Base-by-base conservation (phyloP, 1,284 basidiomycete species). In the Irpex rosettiformis region DNA sequence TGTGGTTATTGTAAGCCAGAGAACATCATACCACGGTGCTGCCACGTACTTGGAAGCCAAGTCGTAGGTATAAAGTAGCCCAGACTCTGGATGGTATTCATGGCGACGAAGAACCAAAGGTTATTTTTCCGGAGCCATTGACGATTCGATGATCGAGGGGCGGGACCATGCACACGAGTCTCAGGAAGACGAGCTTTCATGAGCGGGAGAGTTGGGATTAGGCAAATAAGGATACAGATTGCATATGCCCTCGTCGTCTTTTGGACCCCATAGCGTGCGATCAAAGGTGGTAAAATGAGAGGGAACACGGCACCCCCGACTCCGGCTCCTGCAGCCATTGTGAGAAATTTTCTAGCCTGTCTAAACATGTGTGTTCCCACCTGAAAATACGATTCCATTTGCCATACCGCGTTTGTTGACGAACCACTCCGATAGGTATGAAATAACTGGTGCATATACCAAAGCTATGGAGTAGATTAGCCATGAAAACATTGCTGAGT, bases 401-500 rank as follows among this genome's bases (percentile, higher is more conserved):
- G 77, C 77, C 10, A 75, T 62, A 0, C 77, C 77, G 16, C 75
- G 62, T 0, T 71, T 69, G 2, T 59, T 60, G 24, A 76, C 68
- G 59, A 79, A 79, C 78, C 77, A 79, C 58, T 78, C 77, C 1
- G 72, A 69, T 56, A 79, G 62, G 61, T 70, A 77, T 5, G 69
- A 72, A 16, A 77, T 66, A 29, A 67, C 70, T 1, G 73, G 70
- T 2, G 68, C 65, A 60, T 74, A 76, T 1, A 75, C 60, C 6
- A 77, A 54, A 4, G 72, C 74, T 75, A 11, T 21, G 11, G 27
- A 33, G 21, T 16, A 29, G 21, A 40, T n/a, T 42, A 18, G 18
- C 55, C 25, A 57, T 57, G 29, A 52, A 13, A 2, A 43, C 11
- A 4, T 21, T 21, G 30, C 16, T 3, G 21, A 28, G 8, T 16